Base-by-base conservation (phyloP, 495 filamentous ascomycete species). In the Penicillium fimorum region DNA sequence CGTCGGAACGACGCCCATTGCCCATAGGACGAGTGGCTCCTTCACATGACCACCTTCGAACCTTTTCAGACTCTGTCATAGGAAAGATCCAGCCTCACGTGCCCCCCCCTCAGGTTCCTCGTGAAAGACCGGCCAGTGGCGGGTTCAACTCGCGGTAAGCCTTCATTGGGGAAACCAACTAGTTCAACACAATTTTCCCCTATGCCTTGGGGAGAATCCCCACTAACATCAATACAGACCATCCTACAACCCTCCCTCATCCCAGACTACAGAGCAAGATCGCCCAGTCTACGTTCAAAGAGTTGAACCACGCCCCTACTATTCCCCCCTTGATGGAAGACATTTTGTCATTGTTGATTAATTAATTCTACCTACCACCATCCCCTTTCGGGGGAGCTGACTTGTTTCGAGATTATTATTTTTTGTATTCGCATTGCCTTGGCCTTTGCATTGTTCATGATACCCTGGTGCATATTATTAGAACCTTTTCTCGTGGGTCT, bases 261-360 rank as follows among this genome's bases (percentile, higher is more conserved):
- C 63, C 20, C 66, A 61, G 43, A 55, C 58, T 53, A 41, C 30
- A 22, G 65, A 69, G 43, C 64, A 63, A 33, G 64, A 55, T n/a
- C 67, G 63, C 40, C 62, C 69, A 40, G 59, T 62, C 24, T 69
- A 72, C 48, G 62, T 65, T 17, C 63, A 66, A 49, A 47, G 58
- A 33, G 58, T 63, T 24, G 65, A 71, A 29, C 62, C 54, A 8
- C 50, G 64, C 29, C 62, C 61, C 3, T 60, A 53, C 18, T 57
- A 68, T 51, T 17, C 63, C 12, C 43, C 70, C 22, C 42, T 62
- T 1, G 69, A 70, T 22, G 65, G 64, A 47, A 59, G 67, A 50
- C 49, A 56, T 18, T 41, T 72, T 40, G 53, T 75, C 10, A 68
- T 74, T 56, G 68, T 74, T 38, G 74, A 76, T 64, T 76, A 43